Evolutionary conservation across 2,329 filamentous ascomycete genomes (phyloP).

Genomic region (Epichloe festucae): DNA sequence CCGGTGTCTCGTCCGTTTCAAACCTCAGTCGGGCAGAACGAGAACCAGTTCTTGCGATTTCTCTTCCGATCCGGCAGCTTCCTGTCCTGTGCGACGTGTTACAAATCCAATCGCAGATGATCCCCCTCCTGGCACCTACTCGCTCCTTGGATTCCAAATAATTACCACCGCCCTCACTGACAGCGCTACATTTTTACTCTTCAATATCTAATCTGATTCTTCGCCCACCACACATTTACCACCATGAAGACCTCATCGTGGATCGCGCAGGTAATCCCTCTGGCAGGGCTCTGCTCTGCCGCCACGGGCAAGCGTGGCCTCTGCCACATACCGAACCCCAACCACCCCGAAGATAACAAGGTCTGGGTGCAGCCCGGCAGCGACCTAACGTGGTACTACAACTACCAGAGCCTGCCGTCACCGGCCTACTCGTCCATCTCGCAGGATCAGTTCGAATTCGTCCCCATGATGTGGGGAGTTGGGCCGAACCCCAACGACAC

Average conservation of each 20-base stretch:
- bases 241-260: conserved; percentile 1
- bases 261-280: conserved; percentile 7
- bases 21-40: too few relatives aligned
- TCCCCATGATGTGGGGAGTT: conserved; percentile 70
- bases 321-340: conserved; percentile 46
- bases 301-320: conserved; percentile 54
- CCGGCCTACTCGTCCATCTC: conserved; percentile 32
- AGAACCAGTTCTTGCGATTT: too few relatives aligned
- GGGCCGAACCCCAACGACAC: conserved; percentile 34
- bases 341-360: conserved; percentile 46
- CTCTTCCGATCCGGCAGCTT: too few relatives aligned
- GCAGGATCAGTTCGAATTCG: conserved; percentile 53
- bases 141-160: too few relatives aligned
- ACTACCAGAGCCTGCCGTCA: conserved; percentile 51
- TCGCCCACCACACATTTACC: neutral
- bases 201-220: neutral
- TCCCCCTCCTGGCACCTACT: too few relatives aligned
- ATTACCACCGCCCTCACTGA: too few relatives aligned
- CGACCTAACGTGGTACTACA: conserved; percentile 75
- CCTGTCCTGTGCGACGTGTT: too few relatives aligned
- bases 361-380: conserved; percentile 46
- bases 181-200: neutral
- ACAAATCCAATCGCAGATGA: too few relatives aligned
- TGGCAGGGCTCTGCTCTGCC: conserved; percentile 14
- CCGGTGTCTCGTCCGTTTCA: too few relatives aligned